A percentile compares a stretch with the other conserved stretches of the same genome.
phyloP scores from a whole-genome alignment of 192 early-diverging fungal genomes.

The Lunasporangiospora selenospora region DNA sequence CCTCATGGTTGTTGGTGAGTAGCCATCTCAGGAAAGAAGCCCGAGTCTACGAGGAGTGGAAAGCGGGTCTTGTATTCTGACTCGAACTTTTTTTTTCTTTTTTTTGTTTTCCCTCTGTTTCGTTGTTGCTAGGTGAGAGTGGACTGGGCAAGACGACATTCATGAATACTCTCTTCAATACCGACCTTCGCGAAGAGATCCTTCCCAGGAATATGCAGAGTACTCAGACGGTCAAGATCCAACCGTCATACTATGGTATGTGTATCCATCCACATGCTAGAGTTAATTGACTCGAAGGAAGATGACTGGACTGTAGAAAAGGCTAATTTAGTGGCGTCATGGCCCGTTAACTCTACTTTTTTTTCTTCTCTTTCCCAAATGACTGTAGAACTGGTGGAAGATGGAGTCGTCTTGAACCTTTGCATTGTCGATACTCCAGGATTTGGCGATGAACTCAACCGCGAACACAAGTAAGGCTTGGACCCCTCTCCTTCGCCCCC shows the following conservation, averaged over 20 bases:
- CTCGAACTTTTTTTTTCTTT: constrained; percentile 1
- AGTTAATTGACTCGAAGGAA: no score
- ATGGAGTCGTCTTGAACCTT: constrained; percentile 89
- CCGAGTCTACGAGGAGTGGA: no score
- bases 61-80: neutral
- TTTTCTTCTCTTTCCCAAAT: neutral
- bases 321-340: neutral
- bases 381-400: constrained; percentile 85
- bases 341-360: neutral
- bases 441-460: constrained; percentile 88
- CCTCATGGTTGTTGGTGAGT: constrained; percentile 92
- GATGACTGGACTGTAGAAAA: no score
- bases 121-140: constrained; percentile 79
- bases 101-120: constrained; percentile 2
- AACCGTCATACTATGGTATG: constrained; percentile 79
- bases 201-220: constrained; percentile 55
- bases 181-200: constrained; percentile 86
- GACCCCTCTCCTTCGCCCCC: constrained; percentile 36
- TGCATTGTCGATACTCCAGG: constrained; percentile 92
- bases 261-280: no score
- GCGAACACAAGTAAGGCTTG: constrained; percentile 75
- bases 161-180: constrained; percentile 98
- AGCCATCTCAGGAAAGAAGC: neutral
- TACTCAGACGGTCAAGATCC: constrained; percentile 90
- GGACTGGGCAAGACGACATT: constrained; percentile 99